Conservation (phyloP, 1,139 yeast genomes). For the Diutina mesorugosa region DNA sequence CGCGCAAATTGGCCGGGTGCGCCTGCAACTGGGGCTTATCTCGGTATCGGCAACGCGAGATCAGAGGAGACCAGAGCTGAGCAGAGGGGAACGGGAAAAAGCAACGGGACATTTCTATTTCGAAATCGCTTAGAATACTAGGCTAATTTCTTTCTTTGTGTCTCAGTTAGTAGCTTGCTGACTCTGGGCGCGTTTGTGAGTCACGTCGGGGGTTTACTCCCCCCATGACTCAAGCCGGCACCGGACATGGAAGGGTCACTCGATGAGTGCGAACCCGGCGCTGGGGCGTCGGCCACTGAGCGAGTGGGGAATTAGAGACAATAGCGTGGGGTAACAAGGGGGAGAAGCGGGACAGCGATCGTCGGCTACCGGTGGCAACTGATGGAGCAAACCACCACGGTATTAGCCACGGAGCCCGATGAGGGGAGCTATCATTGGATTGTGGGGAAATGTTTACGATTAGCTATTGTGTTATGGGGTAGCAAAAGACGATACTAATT, state of each 20-base stretch:
- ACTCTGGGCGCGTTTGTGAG: not conserved
- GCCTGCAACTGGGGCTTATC: not conserved
- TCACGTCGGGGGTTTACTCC: not conserved
- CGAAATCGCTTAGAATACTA: too few species aligned
- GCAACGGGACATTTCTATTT: too few species aligned
- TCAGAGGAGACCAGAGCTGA: not conserved
- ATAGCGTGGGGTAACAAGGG: not conserved
- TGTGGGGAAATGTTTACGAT: too few species aligned
- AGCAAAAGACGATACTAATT: too few species aligned
- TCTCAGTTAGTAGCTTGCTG: too few species aligned
- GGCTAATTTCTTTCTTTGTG: too few species aligned
- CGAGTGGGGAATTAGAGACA: not conserved
- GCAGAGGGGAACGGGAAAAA: too few species aligned
- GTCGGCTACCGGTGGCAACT: not conserved
- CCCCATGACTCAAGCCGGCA: not conserved
- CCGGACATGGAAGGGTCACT: not conserved
- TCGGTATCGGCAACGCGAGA: not conserved
- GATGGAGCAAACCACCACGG: not conserved
- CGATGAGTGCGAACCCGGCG: not conserved
- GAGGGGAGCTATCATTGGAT: too few species aligned
- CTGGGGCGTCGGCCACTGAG: not conserved
- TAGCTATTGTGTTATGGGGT: too few species aligned
- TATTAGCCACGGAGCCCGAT: too few species aligned
- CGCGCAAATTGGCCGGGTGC: not conserved
- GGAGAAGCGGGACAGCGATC: too few species aligned